phyloP scores from a whole-genome alignment of 225 moss, liverwort and hornwort species.

The Takakia lepidozioides region DNA sequence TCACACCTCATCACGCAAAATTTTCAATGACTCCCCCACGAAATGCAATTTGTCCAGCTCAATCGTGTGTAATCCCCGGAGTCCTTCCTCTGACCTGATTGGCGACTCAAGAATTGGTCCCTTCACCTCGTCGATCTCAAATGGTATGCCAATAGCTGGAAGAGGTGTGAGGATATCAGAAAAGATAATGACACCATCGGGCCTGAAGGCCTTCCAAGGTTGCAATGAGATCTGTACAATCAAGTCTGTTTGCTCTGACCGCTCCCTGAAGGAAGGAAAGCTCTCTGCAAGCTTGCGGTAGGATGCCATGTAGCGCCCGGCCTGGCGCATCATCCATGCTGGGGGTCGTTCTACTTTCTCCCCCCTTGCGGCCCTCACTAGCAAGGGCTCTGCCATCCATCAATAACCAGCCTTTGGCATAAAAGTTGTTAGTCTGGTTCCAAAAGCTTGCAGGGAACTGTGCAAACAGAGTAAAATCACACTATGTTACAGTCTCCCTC shows the following conservation, averaged over 20 bases:
- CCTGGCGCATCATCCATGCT: constrained; percentile 66
- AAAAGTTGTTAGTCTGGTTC: not conserved
- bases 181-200: constrained; percentile 59
- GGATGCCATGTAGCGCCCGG: constrained; percentile 49
- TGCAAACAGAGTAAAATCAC: too few relatives aligned
- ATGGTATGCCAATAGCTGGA: constrained; percentile 54
- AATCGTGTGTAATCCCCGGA: constrained; percentile 34
- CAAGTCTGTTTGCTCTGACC: constrained; percentile 54
- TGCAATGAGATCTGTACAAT: constrained; percentile 62
- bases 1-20: constrained; percentile 51
- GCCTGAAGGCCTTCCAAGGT: constrained; percentile 54
- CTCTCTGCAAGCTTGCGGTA: constrained; percentile 45
- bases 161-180: constrained; percentile 64
- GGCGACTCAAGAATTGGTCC: constrained; percentile 47
- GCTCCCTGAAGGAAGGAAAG: constrained; percentile 50
- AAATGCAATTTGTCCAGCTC: constrained; percentile 41
- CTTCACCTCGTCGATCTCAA: constrained; percentile 49
- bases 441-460: too few relatives aligned
- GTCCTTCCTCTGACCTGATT: constrained; percentile 27
- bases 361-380: constrained; percentile 44
- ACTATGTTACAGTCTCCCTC: too few relatives aligned
- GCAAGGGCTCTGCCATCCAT: constrained; percentile 34
- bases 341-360: constrained; percentile 49
- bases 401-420: constrained; percentile 1
- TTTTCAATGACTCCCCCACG: constrained; percentile 47